Conservation (phyloP, 352 stramenopile species). For the Phytopythium litorale region DNA sequence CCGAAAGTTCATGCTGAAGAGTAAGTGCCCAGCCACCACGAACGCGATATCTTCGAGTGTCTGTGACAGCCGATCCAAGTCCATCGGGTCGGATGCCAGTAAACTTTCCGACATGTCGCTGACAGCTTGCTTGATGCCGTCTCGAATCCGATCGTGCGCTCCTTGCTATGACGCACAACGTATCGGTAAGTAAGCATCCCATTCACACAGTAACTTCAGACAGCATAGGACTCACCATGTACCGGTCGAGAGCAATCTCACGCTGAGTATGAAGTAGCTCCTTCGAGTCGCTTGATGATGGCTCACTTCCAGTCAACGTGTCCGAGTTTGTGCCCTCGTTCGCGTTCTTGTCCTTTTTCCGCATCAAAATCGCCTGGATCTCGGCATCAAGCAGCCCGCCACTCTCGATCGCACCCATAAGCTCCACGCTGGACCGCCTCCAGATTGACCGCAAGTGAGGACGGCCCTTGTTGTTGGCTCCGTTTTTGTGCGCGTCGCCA, state of each 20-base stretch:
- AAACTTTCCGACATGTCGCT: slow-evolving; percentile 28
- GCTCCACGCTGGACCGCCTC: slow-evolving; percentile 59
- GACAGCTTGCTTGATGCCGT: slow-evolving; percentile 44
- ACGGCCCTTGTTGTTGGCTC: background rate
- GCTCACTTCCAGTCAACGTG: slow-evolving; percentile 12
- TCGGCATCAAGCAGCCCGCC: slow-evolving; percentile 40
- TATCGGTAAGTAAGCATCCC: background rate
- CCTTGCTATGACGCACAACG: slow-evolving; percentile 31
- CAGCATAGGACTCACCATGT: slow-evolving; percentile 50
- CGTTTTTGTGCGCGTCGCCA: background rate
- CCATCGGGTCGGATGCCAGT: slow-evolving; percentile 17
- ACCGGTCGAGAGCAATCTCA: slow-evolving; percentile 64
- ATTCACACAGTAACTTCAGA: slow-evolving; percentile 2
- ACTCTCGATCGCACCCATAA: slow-evolving; percentile 61
- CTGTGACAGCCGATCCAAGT: slow-evolving; percentile 34
- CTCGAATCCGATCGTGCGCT: slow-evolving; percentile 55
- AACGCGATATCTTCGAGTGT: slow-evolving; percentile 76
- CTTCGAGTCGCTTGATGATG: slow-evolving; percentile 16
- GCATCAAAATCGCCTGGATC: slow-evolving; percentile 19
- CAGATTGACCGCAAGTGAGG: slow-evolving; percentile 8
- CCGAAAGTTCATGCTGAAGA: slow-evolving; percentile 83
- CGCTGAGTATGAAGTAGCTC: slow-evolving; percentile 41
- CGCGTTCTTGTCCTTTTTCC: slow-evolving; percentile 6
- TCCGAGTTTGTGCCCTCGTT: background rate
- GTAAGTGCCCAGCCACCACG: slow-evolving; percentile 63